Evolutionary conservation across 805 yeast species (phyloP).

Genomic region (Barnettozyma pratensis): DNA sequence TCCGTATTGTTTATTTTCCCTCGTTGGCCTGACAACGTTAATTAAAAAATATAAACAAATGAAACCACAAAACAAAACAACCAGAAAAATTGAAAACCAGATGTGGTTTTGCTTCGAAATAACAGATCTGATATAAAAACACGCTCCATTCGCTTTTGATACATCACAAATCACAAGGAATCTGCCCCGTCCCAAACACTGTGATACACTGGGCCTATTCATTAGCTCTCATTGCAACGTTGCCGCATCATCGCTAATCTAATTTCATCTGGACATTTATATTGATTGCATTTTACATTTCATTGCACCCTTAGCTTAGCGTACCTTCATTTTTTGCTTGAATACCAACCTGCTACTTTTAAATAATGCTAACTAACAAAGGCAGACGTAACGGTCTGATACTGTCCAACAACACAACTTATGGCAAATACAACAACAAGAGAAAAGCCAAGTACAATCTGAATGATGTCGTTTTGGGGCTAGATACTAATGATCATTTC

Average conservation of each 20-base stretch:
- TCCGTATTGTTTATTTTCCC: background rate
- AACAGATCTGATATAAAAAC: no score
- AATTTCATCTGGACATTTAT: background rate
- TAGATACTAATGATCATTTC: slow-evolving; percentile 11
- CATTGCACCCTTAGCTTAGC: background rate
- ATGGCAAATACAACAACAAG: slow-evolving; percentile 22
- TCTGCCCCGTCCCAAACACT: background rate
- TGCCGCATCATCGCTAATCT: background rate
- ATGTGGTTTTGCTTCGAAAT: no score
- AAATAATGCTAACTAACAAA: slow-evolving; percentile 15
- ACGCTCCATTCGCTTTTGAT: no score
- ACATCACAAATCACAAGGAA: no score
- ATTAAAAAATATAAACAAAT: background rate
- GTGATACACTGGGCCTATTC: slow-evolving; percentile 80
- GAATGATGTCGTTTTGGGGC: slow-evolving; percentile 20
- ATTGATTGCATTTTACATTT: background rate
- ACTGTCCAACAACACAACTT: slow-evolving; percentile 16
- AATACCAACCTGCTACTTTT: no score
- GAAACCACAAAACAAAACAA: background rate
- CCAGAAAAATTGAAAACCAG: background rate
- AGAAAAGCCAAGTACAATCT: slow-evolving; percentile 21
- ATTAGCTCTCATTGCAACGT: no score
- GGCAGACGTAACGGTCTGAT: slow-evolving; percentile 25
- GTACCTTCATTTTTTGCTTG: background rate
- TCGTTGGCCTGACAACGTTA: background rate